Base-by-base conservation (phyloP, 1,139 yeast species). In the Pichia sorboxylosa region DNA sequence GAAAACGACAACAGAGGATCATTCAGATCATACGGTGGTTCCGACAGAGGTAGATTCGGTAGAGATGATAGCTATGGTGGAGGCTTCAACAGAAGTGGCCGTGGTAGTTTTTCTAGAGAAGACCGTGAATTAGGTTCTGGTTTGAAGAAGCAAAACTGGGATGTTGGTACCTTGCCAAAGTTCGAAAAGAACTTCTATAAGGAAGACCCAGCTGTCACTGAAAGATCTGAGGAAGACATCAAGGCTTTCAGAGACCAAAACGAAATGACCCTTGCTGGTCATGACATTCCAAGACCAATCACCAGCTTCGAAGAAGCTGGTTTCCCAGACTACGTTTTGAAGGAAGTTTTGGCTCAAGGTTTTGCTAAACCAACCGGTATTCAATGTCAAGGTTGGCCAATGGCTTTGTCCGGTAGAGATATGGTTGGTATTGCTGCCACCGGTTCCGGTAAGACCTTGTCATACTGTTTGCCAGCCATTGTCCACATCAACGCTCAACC, bases 351-450 rank as follows among this genome's bases (percentile, higher is more conserved):
- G 63, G 77, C 78, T 40, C 90, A 83, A 62, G 97, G 97, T 40
- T 90, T 90, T 66, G 92, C 80, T 38, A 73, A 67, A 44, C 98
- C 98, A 49, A 90, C 98, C 38, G 84, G 84, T 45, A 90, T 90
- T 56, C 98, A 90, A 66, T 83, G 95, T 60, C 98, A 92, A 66
- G 98, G 98, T 64, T 90, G 98, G 98, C 98, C 98, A 42, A 90
- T 90, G 98, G 98, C 98, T 55, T 69, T 87, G 43, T 77, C 90
- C 51, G 98, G 98, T 66, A 81, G 97, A 64, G 97, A 90, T 60
- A 83, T 90, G 87, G 80, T 90, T 61, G 98, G 98, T 69, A 81
- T 90, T 58, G 97, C 98, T 38, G 80, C 95, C 47, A 90, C 98
- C 48, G 98, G 98, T 63, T 85, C 96, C 37, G 98, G 98, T 69